Evolutionary conservation across 2,329 filamentous ascomycete genomes (phyloP), one percentile per base, ranked within the genome.

Genomic region (Pseudogymnoascus sp.): DNA sequence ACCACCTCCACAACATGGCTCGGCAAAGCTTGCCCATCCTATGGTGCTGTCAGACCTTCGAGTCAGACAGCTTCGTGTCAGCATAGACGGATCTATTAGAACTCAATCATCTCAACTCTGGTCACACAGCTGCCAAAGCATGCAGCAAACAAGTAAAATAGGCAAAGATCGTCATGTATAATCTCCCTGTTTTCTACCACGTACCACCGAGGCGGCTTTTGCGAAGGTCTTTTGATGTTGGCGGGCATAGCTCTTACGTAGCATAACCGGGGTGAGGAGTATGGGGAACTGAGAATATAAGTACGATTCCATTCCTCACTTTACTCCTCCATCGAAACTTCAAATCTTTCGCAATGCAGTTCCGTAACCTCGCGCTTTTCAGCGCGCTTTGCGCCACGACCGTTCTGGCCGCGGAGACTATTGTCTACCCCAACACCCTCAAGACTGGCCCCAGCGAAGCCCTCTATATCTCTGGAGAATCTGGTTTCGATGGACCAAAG

Each of bases 401-500:
- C 25, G 25, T 52, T 12, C 25, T 52, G 23, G 45, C 45, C 14
- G 25, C 45, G 45, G 25, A 11, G 45, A 52, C 45, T 2, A 52
- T 11, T 6, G 25, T 30, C 45, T 30, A 30, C 45, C 8, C 45
- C 8, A 52, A 52, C 25, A 11, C 9, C 25, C 30, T 52, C 14
- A 16, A 52, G 4, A 52, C 45, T 6, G 60, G 60, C n/a, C 36
- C 38, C 7, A 61, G 60, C 39, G 22, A 8, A 2, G 60, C 60
- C 19, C 41, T 23, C n/a, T 49, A 28, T 14, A 7, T 61, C 9
- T 61, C 60, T 35, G 45, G 28, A 4, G 23, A 9, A 2, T 23
- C 28, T 22, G 39, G 36, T n/a, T 36, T 69, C 6, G 68, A 69
- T 33, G 63, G 62, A 5, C 66, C 68, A n/a, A 60, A 69, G 58